phyloP scores from a whole-genome alignment of 495 filamentous ascomycete genomes.

The Saxophila tyrrhenica region DNA sequence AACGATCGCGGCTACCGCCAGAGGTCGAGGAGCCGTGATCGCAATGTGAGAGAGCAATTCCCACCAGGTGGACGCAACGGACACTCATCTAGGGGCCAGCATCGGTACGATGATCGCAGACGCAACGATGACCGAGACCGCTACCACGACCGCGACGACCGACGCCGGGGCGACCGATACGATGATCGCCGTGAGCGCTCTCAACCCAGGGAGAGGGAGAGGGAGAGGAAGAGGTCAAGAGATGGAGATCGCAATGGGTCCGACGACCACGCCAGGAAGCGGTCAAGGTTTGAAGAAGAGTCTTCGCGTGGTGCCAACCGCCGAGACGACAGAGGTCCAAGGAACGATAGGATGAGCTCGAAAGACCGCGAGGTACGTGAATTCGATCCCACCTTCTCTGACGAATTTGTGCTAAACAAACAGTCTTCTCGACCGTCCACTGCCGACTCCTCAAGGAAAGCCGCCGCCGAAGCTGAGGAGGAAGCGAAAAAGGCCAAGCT shows the following conservation, averaged over 20 bases:
- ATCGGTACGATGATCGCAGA: constrained; percentile 10
- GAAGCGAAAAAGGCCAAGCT: constrained; percentile 13
- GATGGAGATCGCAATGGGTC: constrained; percentile 16
- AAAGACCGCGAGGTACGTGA: constrained; percentile 15
- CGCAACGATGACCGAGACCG: not conserved
- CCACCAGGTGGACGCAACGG: constrained; percentile 5
- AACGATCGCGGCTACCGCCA: constrained; percentile 11
- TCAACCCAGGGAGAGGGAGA: not conserved
- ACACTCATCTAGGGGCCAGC: constrained; percentile 10
- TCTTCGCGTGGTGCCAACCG: too few species aligned
- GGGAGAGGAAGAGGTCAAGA: constrained; percentile 12
- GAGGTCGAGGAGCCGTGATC: constrained; percentile 6
- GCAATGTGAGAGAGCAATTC: constrained; percentile 9
- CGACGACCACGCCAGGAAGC: constrained; percentile 17
- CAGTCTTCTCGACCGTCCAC: constrained; percentile 14
- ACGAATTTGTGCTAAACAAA: constrained; percentile 2
- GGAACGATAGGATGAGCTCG: not conserved
- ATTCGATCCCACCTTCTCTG: not conserved
- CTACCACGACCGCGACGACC: constrained; percentile 3
- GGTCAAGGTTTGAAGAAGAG: constrained; percentile 5
- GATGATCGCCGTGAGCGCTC: constrained; percentile 2
- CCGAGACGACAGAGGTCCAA: constrained; percentile 9
- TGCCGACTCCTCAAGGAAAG: not conserved
- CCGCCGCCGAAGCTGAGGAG: constrained; percentile 3
- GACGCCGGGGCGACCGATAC: constrained; percentile 15